Base-by-base conservation (phyloP, 208 protist species). In the Leishmania amazonensis region DNA sequence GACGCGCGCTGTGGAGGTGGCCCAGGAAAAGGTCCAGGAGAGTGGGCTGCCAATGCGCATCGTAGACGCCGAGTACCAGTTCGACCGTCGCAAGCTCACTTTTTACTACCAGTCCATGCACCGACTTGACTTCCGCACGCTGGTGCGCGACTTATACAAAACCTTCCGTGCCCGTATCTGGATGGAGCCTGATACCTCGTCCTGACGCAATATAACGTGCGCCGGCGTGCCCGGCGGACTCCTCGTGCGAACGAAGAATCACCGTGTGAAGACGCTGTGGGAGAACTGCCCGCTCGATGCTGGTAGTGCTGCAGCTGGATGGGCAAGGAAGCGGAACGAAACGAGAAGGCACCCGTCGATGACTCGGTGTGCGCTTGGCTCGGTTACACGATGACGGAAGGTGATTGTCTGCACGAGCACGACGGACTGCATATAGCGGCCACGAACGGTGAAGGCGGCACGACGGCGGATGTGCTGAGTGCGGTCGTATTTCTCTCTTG, bases 51-150 rank as follows among this genome's bases (percentile, higher is more conserved):
- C 93, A 3, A 97, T 98, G 94, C 85, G 82, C 79, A 97, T 98
- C 76, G 93, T 97, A n/a, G 94, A 97, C 80, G 96, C 96, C 42
- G 96, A 98, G 80, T 98, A 98, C 81, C 96, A 98, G 80, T 98
- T 97, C 76, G 96, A 98, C 76, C 93, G 96, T 28, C 95, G 95
- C 57, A 98, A 98, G 87, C 90, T 98, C 35, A 98, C 96, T 5
- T 98, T 98, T 72, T 98, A 96, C 79, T 98, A 97, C 80, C 91
- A 96, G 72, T 94, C 94, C 17, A 87, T 93, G 86, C 88, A 95
- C 74, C 87, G 94, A 9, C 90, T 96, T 2, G 96, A 98, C 86
- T 98, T 98, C 85, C 94, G 96, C 60, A 94, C 91, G 35, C 87
- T 98, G 11, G 92, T 98, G 73, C 89, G 94, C 17, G 94, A 97